Percentiles rank a stretch among this genome's conserved stretches.
Conservation (phyloP, 352 stramenopile species). For the Globisporangium mamillatum region DNA sequence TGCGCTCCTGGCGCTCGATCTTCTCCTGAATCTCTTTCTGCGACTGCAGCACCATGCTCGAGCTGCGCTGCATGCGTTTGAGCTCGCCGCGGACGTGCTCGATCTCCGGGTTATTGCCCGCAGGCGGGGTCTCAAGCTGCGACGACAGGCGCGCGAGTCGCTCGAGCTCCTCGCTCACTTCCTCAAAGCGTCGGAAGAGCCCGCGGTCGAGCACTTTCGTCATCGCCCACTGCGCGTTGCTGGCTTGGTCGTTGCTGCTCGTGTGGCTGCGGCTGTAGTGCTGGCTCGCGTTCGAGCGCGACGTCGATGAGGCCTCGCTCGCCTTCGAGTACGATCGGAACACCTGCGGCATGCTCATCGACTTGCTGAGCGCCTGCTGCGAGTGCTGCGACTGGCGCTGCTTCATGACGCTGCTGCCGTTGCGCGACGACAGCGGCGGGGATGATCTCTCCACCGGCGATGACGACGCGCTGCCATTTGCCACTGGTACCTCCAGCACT, state of each 20-base stretch:
- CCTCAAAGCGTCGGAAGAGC: conserved; percentile 57
- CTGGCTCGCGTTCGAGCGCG: conserved; percentile 5
- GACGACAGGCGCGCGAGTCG: conserved; percentile 36
- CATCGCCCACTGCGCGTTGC: conserved; percentile 9
- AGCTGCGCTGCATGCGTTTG: conserved; percentile 34
- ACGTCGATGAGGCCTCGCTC: conserved; percentile 5
- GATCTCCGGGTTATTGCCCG: conserved; percentile 33
- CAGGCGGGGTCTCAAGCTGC: conserved; percentile 16
- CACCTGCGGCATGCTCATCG: conserved; percentile 19
- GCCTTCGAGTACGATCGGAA: conserved; percentile 10
- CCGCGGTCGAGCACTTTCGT: conserved; percentile 39
- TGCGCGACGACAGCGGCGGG: not conserved
- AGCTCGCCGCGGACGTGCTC: conserved; percentile 41
- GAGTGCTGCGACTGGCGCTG: not conserved
- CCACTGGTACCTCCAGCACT: not conserved
- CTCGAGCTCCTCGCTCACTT: conserved; percentile 47
- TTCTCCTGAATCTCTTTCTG: conserved; percentile 67
- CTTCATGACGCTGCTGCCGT: not conserved
- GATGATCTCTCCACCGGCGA: not conserved
- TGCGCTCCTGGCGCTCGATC: conserved; percentile 64
- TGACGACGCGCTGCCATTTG: not conserved
- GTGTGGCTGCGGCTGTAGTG: conserved; percentile 6
- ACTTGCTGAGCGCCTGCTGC: not conserved
- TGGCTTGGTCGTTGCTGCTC: conserved; percentile 1
- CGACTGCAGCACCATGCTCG: conserved; percentile 36